Percentiles rank a stretch among this genome's conserved stretches.
Evolutionary conservation across 345 rosid genomes (phyloP).

Genomic region (Hypericum androsaemum): DNA sequence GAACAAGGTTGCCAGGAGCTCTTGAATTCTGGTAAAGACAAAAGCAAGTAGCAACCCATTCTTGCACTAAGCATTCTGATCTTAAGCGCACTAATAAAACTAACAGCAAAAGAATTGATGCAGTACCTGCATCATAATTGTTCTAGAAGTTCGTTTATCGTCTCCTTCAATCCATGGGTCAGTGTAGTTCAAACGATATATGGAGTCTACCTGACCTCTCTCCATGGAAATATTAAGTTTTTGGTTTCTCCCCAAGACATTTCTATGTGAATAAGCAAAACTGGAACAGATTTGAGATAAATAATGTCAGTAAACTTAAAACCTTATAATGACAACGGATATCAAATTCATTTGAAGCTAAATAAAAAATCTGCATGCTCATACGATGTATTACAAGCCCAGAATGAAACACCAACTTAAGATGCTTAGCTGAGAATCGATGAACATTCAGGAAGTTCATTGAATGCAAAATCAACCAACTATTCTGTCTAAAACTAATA

Average conservation of each 20-base stretch:
- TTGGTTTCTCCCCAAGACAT: slow-evolving; percentile 87
- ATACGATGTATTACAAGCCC: too few relatives aligned
- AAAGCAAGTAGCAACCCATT: slow-evolving; percentile 13
- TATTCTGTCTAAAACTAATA: too few relatives aligned
- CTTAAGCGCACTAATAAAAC: background rate
- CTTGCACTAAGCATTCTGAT: background rate
- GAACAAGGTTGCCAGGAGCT: slow-evolving; percentile 91
- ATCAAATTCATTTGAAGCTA: too few relatives aligned
- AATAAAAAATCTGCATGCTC: too few relatives aligned
- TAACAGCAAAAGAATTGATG: background rate
- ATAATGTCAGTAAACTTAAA: slow-evolving; percentile 1
- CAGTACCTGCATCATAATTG: slow-evolving; percentile 80
- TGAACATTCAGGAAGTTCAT: too few relatives aligned
- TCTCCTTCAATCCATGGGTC: slow-evolving; percentile 99
- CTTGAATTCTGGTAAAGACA: slow-evolving; percentile 62
- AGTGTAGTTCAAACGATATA: slow-evolving; percentile 80
- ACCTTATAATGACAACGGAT: too few relatives aligned
- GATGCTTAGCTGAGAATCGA: too few relatives aligned
- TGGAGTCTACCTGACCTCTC: slow-evolving; percentile 91
- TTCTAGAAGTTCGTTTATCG: slow-evolving; percentile 84
- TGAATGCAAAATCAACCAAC: too few relatives aligned
- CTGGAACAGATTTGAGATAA: slow-evolving; percentile 35
- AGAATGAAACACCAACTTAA: too few relatives aligned
- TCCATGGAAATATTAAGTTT: slow-evolving; percentile 82
- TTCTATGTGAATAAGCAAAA: slow-evolving; percentile 94